Evolutionary conservation across 2,329 filamentous ascomycete species (phyloP).

Genomic region (Fusarium sp.): DNA sequence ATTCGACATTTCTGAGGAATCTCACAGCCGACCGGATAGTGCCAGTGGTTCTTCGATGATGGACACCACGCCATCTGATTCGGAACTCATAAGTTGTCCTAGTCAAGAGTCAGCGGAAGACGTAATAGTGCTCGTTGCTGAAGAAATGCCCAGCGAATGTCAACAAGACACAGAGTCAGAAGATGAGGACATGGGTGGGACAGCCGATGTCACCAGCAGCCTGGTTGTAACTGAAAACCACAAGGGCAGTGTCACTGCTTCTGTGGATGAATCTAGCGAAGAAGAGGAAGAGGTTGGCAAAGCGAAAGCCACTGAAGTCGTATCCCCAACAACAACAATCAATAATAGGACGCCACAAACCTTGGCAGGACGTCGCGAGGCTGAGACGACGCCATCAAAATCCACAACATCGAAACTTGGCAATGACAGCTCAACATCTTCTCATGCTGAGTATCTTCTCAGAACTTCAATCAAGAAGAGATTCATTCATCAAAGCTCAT

Average conservation of each 20-base stretch:
- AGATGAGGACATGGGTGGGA: constrained; percentile 1
- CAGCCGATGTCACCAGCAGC: background rate
- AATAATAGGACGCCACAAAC: background rate
- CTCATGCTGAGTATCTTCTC: constrained; percentile 29
- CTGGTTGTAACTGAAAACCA: background rate
- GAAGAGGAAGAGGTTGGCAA: background rate
- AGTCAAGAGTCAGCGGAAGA: background rate
- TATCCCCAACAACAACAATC: background rate
- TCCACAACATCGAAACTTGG: background rate
- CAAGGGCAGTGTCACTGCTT: background rate
- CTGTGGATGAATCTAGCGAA: background rate
- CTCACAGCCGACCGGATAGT: background rate
- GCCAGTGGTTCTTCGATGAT: background rate
- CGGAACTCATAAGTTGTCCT: background rate
- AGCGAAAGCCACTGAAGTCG: background rate
- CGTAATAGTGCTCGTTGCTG: background rate
- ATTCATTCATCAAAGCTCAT: constrained; percentile 39
- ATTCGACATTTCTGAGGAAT: background rate
- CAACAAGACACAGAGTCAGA: background rate
- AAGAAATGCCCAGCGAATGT: background rate
- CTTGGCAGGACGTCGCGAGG: background rate
- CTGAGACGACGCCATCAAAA: background rate
- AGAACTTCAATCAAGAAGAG: constrained; percentile 38
- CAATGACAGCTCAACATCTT: background rate
- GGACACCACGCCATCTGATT: background rate